Evolutionary conservation across 2,329 filamentous ascomycete genomes (phyloP).

Genomic region (Biscogniauxia sp.): DNA sequence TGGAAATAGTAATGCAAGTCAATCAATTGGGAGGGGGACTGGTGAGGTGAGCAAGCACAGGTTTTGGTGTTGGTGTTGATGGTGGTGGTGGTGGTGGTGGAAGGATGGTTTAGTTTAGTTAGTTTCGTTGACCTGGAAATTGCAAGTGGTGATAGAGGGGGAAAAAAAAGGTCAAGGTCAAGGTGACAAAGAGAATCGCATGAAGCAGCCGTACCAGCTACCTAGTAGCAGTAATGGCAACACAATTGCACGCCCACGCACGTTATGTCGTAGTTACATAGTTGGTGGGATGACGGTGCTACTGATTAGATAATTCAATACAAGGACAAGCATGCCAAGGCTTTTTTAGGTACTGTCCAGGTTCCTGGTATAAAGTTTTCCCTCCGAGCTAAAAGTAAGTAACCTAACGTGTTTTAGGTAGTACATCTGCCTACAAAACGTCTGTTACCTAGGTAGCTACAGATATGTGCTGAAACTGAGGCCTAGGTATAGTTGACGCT

Average conservation of each 20-base stretch:
- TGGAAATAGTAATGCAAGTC: not conserved
- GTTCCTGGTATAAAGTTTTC: too few species aligned
- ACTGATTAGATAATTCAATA: slow-evolving; percentile 9
- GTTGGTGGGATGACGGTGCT: slow-evolving; percentile 14
- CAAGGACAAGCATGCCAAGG: not conserved
- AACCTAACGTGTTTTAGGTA: too few species aligned
- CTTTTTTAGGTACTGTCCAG: not conserved
- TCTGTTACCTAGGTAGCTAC: too few species aligned
- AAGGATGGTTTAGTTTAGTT: too few species aligned
- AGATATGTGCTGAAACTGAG: too few species aligned
- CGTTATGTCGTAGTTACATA: slow-evolving; percentile 9
- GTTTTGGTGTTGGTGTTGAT: not conserved
- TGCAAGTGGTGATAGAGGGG: not conserved
- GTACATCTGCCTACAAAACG: too few species aligned
- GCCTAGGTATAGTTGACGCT: too few species aligned
- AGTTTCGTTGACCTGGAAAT: not conserved
- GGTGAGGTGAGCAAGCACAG: not conserved
- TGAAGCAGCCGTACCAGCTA: slow-evolving; percentile 1
- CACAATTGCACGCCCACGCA: not conserved
- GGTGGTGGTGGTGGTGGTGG: too few species aligned
- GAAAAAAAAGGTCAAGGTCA: not conserved
- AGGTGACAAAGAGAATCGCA: not conserved
- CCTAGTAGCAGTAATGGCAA: too few species aligned
- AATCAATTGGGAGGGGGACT: not conserved
- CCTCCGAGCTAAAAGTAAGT: too few species aligned